Evolutionary conservation across 2,329 filamentous ascomycete genomes (phyloP).

Genomic region (Fusarium nodosum): DNA sequence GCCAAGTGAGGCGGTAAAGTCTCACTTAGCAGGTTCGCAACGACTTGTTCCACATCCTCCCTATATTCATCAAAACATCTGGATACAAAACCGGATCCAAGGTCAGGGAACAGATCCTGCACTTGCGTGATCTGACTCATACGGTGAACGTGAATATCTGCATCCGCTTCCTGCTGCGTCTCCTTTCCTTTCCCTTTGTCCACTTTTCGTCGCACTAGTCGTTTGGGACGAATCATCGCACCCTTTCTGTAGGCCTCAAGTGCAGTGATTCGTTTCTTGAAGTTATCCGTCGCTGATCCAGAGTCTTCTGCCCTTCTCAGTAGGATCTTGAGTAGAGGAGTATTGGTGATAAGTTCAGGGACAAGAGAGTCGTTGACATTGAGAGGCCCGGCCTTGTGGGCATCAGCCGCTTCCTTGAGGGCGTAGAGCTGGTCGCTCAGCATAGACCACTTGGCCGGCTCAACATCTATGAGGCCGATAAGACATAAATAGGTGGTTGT

Average conservation of each 20-base stretch:
- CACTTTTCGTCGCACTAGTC: constrained; percentile 65
- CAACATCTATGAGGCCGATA: constrained; percentile 74
- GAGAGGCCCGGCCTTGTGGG: constrained; percentile 68
- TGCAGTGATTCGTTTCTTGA: constrained; percentile 71
- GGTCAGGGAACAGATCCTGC: constrained; percentile 92
- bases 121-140: constrained; percentile 89
- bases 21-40: constrained; percentile 84
- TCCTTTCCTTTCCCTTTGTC: constrained; percentile 75
- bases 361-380: constrained; percentile 79
- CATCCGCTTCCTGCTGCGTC: constrained; percentile 55
- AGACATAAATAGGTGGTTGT: constrained; percentile 82
- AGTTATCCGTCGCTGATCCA: constrained; percentile 65
- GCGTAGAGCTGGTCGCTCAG: constrained; percentile 87
- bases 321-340: constrained; percentile 78
- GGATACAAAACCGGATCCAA: constrained; percentile 85
- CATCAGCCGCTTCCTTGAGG: constrained; percentile 78
- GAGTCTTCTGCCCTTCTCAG: constrained; percentile 65
- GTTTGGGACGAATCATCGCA: constrained; percentile 64
- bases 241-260: constrained; percentile 73
- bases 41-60: constrained; percentile 82
- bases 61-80: constrained; percentile 83
- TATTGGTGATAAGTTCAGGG: constrained; percentile 83
- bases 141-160: constrained; percentile 78
- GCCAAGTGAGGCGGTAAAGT: constrained; percentile 78
- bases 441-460: constrained; percentile 78